phyloP scores from a whole-genome alignment of 306 rosid species.

The Purshia tridentata region DNA sequence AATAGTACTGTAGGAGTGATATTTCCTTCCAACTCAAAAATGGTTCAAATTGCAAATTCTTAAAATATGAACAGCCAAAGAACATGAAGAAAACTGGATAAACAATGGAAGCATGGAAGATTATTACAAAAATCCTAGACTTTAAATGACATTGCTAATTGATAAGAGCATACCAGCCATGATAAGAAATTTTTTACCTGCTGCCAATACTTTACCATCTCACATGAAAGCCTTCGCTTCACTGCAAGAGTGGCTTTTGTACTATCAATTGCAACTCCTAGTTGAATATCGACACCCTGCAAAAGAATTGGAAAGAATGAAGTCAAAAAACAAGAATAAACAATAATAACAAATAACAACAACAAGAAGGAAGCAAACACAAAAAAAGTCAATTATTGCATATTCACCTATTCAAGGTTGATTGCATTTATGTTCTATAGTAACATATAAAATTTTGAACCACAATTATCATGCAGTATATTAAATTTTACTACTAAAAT shows the following conservation, averaged over 20 bases:
- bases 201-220: conserved; percentile 98
- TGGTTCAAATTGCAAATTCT: neutral
- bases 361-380: neutral
- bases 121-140: neutral
- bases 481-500: neutral
- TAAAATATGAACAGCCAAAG: neutral
- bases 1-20: conserved; percentile 8
- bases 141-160: conserved; percentile 5
- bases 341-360: neutral
- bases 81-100: neutral
- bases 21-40: conserved; percentile 1
- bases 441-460: neutral
- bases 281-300: conserved; percentile 93
- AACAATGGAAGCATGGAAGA: neutral
- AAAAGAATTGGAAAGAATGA: conserved; percentile 19
- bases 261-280: conserved; percentile 97
- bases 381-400: neutral
- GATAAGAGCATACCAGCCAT: neutral
- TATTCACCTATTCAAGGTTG: neutral
- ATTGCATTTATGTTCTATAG: neutral
- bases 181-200: conserved; percentile 51
- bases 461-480: neutral
- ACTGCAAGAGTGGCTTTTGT: conserved; percentile 98
- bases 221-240: conserved; percentile 98
- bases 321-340: conserved; percentile 11